Base-by-base conservation (phyloP, 306 rosid species). In the Macrotyloma uniflorum region DNA sequence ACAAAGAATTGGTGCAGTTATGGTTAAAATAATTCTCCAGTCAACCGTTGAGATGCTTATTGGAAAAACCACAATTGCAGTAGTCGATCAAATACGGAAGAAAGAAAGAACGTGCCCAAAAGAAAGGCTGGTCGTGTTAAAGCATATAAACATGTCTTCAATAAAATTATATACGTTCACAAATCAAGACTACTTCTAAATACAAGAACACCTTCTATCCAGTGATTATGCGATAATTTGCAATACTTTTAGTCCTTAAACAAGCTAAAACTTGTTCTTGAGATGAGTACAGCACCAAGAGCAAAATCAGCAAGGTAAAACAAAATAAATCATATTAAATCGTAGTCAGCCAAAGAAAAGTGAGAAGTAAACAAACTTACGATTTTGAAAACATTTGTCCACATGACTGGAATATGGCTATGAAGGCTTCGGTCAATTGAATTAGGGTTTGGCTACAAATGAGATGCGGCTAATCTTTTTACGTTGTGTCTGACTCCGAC, bases 321-420 rank as follows among this genome's bases (percentile, higher is more conserved):
- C 33, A n/a, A 75, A 50, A 59, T 73, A 74, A 66, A 77, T 20
- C 8, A 51, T 18, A 63, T 32, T 62, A 8, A 55, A 35, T 24
- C 3, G 22, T 11, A 26, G 50, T 19, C 33, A 54, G 6, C 32
- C 9, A 43, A 40, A 59, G 42, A 36, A 0, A 24, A 63, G 22
- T 0, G 4, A 79, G 58, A 53, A 26, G 57, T 0, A 12, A 30
- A 53, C 53, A 71, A 66, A 71, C 89, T 28, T 83, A 86, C 87
- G 74, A 86, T 67, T 83, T 83, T 86, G 81, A 86, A 86, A 53
- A 83, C 85, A 79, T 86, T 86, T 3, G 87, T 86, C 89, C 87
- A 86, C 89, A 86, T 86, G 35, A 57, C 77, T 76, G 26, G 72
- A 32, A 64, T 38, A 57, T 0, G 50, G n/a, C 28, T 65, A 36